phyloP scores from a whole-genome alignment of 2,329 filamentous ascomycete genomes.

The Rhexocercosporidium sp. region DNA sequence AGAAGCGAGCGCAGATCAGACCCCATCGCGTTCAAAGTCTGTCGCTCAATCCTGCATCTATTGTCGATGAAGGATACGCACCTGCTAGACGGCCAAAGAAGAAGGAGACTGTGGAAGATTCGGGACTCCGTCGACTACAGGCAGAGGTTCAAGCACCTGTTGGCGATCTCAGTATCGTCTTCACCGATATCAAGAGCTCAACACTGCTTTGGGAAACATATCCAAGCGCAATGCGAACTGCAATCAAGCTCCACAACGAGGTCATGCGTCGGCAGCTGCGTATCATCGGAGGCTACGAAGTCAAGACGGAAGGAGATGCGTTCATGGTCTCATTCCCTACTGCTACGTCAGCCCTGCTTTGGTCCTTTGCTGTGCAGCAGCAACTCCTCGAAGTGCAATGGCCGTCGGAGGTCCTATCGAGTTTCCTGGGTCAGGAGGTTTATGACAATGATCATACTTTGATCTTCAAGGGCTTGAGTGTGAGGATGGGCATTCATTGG shows the following conservation, averaged over 20 bases:
- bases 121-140: conserved; percentile 83
- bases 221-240: conserved; percentile 92
- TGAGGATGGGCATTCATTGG: conserved; percentile 97
- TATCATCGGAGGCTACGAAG: conserved; percentile 94
- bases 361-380: conserved; percentile 94
- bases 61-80: conserved; percentile 73
- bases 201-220: conserved; percentile 96
- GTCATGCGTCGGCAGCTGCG: conserved; percentile 93
- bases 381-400: conserved; percentile 87
- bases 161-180: conserved; percentile 90
- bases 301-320: conserved; percentile 99
- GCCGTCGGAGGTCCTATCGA: conserved; percentile 91
- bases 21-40: conserved; percentile 76
- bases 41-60: conserved; percentile 77
- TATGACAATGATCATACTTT: conserved; percentile 83
- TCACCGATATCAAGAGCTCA: conserved; percentile 99
- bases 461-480: conserved; percentile 93
- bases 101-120: conserved; percentile 72
- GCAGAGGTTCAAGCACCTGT: conserved; percentile 90
- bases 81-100: conserved; percentile 70
- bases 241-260: conserved; percentile 97
- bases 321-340: conserved; percentile 99
- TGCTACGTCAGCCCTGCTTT: conserved; percentile 89
- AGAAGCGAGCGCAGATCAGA: conserved; percentile 78
- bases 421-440: conserved; percentile 81